phyloP scores from a whole-genome alignment of 805 yeast species.

The Ogataea minuta region DNA sequence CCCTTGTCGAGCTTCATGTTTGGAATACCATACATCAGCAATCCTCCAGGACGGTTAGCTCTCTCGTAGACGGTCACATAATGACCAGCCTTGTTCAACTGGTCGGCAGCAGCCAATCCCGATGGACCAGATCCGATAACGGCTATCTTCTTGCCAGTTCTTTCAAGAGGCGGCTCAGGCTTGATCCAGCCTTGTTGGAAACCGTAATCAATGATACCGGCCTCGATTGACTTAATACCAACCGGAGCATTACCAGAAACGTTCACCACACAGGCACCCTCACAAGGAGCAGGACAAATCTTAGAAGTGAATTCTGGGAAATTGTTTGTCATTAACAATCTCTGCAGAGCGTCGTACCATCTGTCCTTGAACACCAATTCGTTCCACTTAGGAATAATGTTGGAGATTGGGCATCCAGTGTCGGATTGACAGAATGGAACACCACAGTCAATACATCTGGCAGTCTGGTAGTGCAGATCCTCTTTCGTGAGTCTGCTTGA shows the following conservation, averaged over 20 bases:
- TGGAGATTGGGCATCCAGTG: constrained; percentile 97
- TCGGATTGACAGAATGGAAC: constrained; percentile 98
- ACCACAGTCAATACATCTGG: constrained; percentile 99
- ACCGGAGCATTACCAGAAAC: constrained; percentile 94
- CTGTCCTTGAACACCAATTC: constrained; percentile 92
- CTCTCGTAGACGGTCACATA: constrained; percentile 88
- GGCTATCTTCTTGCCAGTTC: constrained; percentile 86
- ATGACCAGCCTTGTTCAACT: constrained; percentile 95
- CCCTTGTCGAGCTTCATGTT: constrained; percentile 96
- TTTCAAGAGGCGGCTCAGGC: constrained; percentile 71
- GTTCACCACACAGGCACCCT: constrained; percentile 85
- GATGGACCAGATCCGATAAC: constrained; percentile 96
- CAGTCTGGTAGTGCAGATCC: constrained; percentile 87
- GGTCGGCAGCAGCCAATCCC: constrained; percentile 96
- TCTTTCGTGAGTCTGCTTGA: constrained; percentile 77
- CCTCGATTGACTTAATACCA: constrained; percentile 93
- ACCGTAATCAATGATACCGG: constrained; percentile 94
- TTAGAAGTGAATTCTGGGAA: constrained; percentile 99
- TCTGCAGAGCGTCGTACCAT: constrained; percentile 91
- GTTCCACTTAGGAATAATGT: constrained; percentile 97
- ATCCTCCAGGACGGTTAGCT: constrained; percentile 93
- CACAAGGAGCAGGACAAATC: constrained; percentile 99
- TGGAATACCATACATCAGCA: constrained; percentile 98
- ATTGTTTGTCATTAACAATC: constrained; percentile 92
- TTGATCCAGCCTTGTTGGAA: constrained; percentile 96